Conservation (phyloP, 495 filamentous ascomycete species). For the Neurospora terricola region DNA sequence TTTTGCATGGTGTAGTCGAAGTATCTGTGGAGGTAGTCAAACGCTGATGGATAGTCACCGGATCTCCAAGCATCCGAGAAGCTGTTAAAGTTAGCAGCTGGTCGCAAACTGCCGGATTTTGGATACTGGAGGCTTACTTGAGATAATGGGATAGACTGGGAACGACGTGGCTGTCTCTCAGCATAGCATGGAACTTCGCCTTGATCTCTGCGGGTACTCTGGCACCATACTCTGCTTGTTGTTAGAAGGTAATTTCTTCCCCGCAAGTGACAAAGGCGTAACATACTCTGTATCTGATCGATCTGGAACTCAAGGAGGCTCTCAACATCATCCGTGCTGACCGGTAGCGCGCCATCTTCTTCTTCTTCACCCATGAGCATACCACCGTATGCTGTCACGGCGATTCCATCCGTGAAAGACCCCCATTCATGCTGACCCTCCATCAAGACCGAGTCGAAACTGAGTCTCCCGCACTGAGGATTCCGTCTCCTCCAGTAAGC, state of each 20-base stretch:
- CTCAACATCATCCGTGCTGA: slow-evolving; percentile 79
- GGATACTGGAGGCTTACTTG: slow-evolving; percentile 34
- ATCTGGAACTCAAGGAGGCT: slow-evolving; percentile 80
- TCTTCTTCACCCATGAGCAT: slow-evolving; percentile 39
- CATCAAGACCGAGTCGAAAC: slow-evolving; percentile 57
- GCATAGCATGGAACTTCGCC: slow-evolving; percentile 52
- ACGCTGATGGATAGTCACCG: slow-evolving; percentile 81
- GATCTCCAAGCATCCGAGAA: slow-evolving; percentile 87
- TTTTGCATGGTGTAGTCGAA: slow-evolving; percentile 96
- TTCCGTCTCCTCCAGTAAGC: slow-evolving; percentile 59
- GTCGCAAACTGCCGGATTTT: slow-evolving; percentile 1
- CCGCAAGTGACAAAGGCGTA: background rate
- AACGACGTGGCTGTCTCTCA: slow-evolving; percentile 53
- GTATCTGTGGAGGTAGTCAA: slow-evolving; percentile 88
- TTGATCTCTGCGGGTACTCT: slow-evolving; percentile 60
- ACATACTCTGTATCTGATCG: slow-evolving; percentile 70
- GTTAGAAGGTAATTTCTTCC: background rate
- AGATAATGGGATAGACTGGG: slow-evolving; percentile 73
- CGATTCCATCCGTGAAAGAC: slow-evolving; percentile 27
- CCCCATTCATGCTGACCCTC: slow-evolving; percentile 38
- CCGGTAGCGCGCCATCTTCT: slow-evolving; percentile 24
- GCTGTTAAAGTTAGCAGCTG: slow-evolving; percentile 27
- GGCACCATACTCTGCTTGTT: slow-evolving; percentile 37
- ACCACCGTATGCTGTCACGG: slow-evolving; percentile 52
- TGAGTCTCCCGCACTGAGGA: slow-evolving; percentile 47